Evolutionary conservation across 495 filamentous ascomycete genomes (phyloP), one percentile per base, ranked within the genome.

Genomic region (Aspergillus indologenus): DNA sequence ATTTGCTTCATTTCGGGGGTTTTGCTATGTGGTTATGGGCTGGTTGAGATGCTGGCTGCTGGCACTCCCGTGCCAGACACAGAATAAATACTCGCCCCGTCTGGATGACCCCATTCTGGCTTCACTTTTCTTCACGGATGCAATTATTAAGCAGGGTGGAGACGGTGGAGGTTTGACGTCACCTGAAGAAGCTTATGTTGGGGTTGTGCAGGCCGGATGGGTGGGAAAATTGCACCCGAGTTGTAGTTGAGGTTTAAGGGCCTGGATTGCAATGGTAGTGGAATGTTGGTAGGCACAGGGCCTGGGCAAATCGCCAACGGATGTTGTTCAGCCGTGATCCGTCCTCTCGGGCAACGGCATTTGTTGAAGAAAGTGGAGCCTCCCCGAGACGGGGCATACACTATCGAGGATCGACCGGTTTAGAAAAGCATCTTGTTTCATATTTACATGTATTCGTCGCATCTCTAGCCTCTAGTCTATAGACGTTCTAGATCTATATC

Each of bases 1-100:
- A 55, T 53, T 59, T 61, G 56, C 45, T 66, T 66, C 64, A 66
- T 66, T 29, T 1, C n/a, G 47, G 14, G 19, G 3, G 19, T 14
- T 22, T 29, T 29, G 23, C 9, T 18, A 17, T 50, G 3, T 9
- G 11, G 20, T 2, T 9, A 49, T 46, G 43, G 44, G 14, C 12
- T 46, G 1, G n/a, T 22, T 43, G 34, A n/a, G n/a, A n/a, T n/a
- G n/a, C n/a, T n/a, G n/a, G n/a, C n/a, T n/a, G n/a, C n/a, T n/a
- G n/a, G n/a, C n/a, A n/a, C n/a, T n/a, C n/a, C n/a, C n/a, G n/a
- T n/a, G 34, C 14, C 17, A 5, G 24, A 45, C 1, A 49, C 17
- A 8, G 20, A n/a, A 1, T 21, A 48, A 40, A 40, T 40, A 40
- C 6, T 40, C 12, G 34, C 5, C 34, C 34, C 5, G 12, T 15